Evolutionary conservation across 345 rosid genomes (phyloP), one percentile per base, ranked within the genome.

Genomic region (Populus nigra): DNA sequence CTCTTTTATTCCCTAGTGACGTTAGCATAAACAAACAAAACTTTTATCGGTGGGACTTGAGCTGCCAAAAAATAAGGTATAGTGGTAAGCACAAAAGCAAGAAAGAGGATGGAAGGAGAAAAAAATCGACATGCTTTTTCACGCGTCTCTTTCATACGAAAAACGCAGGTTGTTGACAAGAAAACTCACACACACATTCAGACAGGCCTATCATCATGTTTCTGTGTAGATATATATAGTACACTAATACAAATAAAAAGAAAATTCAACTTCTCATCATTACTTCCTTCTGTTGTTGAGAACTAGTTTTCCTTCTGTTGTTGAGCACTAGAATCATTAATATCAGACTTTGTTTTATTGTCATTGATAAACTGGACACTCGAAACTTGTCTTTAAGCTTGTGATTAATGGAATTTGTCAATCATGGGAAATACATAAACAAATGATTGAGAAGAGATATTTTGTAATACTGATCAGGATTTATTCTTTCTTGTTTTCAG

Each of bases 351-450:
- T 49, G 77, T 65, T 77, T 57, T 67, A 5, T 66, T 65, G 73
- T 50, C 25, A 74, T 20, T 72, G 41, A 50, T 49, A 67, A 77
- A 49, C 59, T 23, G 80, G 65, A 35, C 69, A 65, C 83, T 73
- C 77, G 73, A 75, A 83, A 76, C 71, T 72, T 82, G 27, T 65
- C 33, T 76, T 43, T 23, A 62, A 71, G 84, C 84, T 78, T 89
- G 75, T 85, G 72, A 66, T 25, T 78, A 84, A 84, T 84, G 92
- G 83, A 81, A 89, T 87, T 89, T 29, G 80, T 86, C 93, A 88
- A 83, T 86, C 90, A 90, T 81, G 76, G 77, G 66, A 85, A 89
- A 85, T 87, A 80, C 85, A 85, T 74, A 86, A 87, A 87, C 81
- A 84, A 87, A 88, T 89, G 90, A 88, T 88, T 89, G 89, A 78